Base-by-base conservation (phyloP, 2,329 filamentous ascomycete species). In the Aspergillus bombycis region DNA sequence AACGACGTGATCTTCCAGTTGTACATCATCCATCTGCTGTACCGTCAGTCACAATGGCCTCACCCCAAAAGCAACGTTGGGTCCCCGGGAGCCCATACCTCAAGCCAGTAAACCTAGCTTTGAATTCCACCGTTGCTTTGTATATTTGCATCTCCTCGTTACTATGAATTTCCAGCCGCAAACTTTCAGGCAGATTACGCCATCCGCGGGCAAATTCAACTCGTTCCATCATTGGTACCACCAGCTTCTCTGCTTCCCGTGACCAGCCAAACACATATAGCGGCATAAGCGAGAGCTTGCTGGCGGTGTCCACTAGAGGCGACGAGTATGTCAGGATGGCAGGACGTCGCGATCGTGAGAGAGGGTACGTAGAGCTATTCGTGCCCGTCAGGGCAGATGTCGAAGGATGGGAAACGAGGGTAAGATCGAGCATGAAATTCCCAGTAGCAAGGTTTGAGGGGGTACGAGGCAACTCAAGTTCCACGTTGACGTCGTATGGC, bases 361-460 rank as follows among this genome's bases (percentile, higher is more conserved):
- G 78, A 1, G 89, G 74, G 23, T 67, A 62, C 1, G 70, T 76
- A 8, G 77, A 72, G n/a, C 68, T 67, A 58, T 76, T 75, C n/a
- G 66, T 61, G 23, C 68, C 66, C 1, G 62, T 70, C 41, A 71
- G 69, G 32, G 69, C 74, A 32, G 69, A 77, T 4, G 71, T 75
- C 10, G 79, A 77, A 28, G 78, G 76, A 28, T 80, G 79, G 30
- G 83, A 83, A 57, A 91, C 84, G 58, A 97, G 85, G 64, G 88
- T 86, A 19, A 97, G 81, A 54, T 91, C 89, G 21, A 98, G 82
- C 95, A 99, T 99, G 83, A 97, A 98, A 80, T 98, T 98, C 32
- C 95, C 95, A 16, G 86, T 86, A 2, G 85, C 86, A 26, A 91
- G 79, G 72, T 99, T 99, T 1, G 84, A 79, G 0, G 88, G 88